Percentiles rank a stretch among this genome's conserved stretches.
phyloP scores from a whole-genome alignment of 1,284 basidiomycete genomes.

The Meira nashicola region DNA sequence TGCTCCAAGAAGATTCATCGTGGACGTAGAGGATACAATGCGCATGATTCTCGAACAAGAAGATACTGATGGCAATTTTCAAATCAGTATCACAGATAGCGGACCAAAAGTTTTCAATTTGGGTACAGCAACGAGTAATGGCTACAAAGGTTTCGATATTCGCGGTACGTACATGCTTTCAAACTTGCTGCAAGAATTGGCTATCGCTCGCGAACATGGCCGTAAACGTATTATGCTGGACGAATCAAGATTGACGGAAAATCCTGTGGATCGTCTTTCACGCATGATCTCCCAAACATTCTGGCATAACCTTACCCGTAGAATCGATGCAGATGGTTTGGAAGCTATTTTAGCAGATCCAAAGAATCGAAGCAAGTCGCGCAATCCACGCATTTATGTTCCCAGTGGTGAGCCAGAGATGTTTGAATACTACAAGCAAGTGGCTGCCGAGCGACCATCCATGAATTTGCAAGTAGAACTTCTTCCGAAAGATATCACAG shows the following conservation, averaged over 20 bases:
- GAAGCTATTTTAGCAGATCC: conserved; percentile 95
- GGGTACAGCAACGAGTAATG: conserved; percentile 93
- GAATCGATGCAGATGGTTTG: conserved; percentile 92
- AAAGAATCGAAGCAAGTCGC: conserved; percentile 61
- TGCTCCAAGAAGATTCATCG: conserved; percentile 65
- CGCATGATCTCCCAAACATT: conserved; percentile 98
- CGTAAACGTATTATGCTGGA: conserved; percentile 96
- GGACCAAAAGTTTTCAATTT: conserved; percentile 93
- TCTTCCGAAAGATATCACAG: conserved; percentile 82
- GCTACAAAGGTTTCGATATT: conserved; percentile 76
- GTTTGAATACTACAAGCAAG: conserved; percentile 77
- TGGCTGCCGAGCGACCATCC: conserved; percentile 58
- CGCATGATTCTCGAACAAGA: conserved; percentile 93
- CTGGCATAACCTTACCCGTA: conserved; percentile 93
- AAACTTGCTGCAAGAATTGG: conserved; percentile 96
- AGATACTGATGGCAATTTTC: conserved; percentile 91
- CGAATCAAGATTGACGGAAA: conserved; percentile 89
- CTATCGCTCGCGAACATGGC: conserved; percentile 89
- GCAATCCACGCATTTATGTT: conserved; percentile 78
- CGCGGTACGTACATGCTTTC: conserved; percentile 80
- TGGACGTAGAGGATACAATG: conserved; percentile 98
- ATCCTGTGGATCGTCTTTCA: conserved; percentile 90
- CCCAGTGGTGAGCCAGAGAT: conserved; percentile 86
- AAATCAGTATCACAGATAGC: conserved; percentile 90
- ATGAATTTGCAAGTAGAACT: conserved; percentile 85